A percentile compares a stretch with the other conserved stretches of the same genome.
Conservation (phyloP, 345 rosid genomes). For the Sonneratia alba region DNA sequence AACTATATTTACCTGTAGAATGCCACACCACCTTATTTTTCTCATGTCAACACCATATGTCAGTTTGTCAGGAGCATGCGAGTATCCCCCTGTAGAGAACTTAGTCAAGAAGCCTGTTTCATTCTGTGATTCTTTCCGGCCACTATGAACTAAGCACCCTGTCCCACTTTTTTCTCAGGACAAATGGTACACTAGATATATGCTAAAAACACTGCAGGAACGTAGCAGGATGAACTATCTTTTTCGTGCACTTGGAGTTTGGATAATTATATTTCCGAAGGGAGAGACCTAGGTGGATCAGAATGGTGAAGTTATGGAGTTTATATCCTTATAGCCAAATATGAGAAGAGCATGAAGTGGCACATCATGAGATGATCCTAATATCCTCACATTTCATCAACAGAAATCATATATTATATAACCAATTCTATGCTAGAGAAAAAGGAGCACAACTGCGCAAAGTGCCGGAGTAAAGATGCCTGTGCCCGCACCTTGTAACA, state of each 20-base stretch:
- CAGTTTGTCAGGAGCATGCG: conserved; percentile 76
- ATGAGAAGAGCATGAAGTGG: background rate
- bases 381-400: background rate
- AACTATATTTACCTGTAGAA: conserved; percentile 58
- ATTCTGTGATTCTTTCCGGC: background rate
- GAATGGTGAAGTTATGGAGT: too few relatives aligned
- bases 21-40: conserved; percentile 71
- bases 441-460: background rate
- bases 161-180: background rate
- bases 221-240: background rate
- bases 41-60: conserved; percentile 72
- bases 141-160: background rate
- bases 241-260: background rate
- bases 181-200: background rate
- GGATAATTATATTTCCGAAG: background rate
- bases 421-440: background rate
- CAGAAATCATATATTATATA: background rate
- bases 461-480: background rate
- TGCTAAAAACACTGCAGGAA: background rate
- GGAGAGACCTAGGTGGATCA: too few relatives aligned
- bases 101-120: conserved; percentile 1
- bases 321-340: too few relatives aligned
- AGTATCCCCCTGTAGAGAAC: conserved; percentile 56
- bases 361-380: background rate
- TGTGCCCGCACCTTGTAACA: conserved; percentile 58